These are phyloP conservation scores for Spinellus fusiger DNA, from an alignment of 192 early-diverging fungal species.

Conservation along the genomic window DNA sequence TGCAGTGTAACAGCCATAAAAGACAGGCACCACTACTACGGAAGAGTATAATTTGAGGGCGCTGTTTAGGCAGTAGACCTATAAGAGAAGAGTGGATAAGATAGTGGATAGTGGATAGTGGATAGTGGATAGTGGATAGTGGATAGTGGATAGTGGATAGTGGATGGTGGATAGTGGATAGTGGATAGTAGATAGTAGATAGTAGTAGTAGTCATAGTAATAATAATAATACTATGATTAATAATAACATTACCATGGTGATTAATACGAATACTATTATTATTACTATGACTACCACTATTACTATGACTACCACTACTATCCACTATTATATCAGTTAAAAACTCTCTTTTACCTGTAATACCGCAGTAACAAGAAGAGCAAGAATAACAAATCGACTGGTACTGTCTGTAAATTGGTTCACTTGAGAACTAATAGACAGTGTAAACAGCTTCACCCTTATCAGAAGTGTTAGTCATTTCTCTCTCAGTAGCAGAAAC, in stretches of 20 bases:
- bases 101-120: not conserved
- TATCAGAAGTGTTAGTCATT: not conserved
- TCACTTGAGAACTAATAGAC: slow-evolving; percentile 29
- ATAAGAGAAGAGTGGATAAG: slow-evolving; percentile 4
- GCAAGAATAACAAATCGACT: slow-evolving; percentile 47
- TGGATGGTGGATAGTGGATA: too few species aligned
- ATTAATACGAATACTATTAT: not conserved
- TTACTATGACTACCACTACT: not conserved
- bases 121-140: too few species aligned
- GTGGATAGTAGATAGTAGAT: too few species aligned
- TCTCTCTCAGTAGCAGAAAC: not conserved
- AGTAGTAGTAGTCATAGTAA: not conserved
- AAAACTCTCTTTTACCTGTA: slow-evolving; percentile 35
- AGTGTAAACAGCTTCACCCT: slow-evolving; percentile 39
- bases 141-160: too few species aligned
- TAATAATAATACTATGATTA: not conserved
- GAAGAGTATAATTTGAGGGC: slow-evolving; percentile 51
- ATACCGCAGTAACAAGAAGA: slow-evolving; percentile 43
- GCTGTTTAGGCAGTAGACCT: slow-evolving; percentile 56
- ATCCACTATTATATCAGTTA: not conserved
- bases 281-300: not conserved
- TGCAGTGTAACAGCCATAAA: slow-evolving; percentile 51
- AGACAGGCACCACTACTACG: slow-evolving; percentile 53
- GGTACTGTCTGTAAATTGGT: slow-evolving; percentile 51
- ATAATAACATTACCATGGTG: not conserved